Evolutionary conservation across 129 eudicot species (phyloP).

Genomic region (Kitagawia praeruptora): DNA sequence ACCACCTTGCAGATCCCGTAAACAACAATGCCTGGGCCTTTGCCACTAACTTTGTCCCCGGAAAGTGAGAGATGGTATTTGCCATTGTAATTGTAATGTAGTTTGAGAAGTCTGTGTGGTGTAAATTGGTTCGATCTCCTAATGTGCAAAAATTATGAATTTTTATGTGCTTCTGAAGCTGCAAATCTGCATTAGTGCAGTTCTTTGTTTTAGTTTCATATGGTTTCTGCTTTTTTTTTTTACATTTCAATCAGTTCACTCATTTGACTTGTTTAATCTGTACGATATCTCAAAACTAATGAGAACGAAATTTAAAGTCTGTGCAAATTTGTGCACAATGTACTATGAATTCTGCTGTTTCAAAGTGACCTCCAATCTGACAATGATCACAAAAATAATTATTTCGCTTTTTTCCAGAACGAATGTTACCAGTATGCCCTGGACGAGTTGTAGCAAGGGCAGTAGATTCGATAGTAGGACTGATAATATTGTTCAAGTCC

Average conservation of each 20-base stretch:
- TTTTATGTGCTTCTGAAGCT: background rate
- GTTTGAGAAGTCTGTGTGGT: background rate
- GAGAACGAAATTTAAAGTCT: background rate
- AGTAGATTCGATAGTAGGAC: too few species aligned
- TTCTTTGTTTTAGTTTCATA: background rate
- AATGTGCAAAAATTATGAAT: background rate
- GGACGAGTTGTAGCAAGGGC: too few species aligned
- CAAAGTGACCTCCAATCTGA: too few species aligned
- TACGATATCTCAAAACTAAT: background rate
- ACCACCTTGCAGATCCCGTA: slow-evolving; percentile 1
- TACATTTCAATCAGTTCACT: background rate
- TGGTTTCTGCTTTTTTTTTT: background rate
- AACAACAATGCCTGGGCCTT: slow-evolving; percentile 1
- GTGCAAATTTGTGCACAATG: background rate
- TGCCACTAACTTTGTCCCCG: background rate
- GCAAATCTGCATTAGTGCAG: too few species aligned
- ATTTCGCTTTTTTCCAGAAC: too few species aligned
- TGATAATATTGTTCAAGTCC: too few species aligned
- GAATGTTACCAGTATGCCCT: too few species aligned
- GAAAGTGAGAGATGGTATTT: background rate
- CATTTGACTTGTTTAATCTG: background rate
- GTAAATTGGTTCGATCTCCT: background rate
- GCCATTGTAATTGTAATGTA: background rate
- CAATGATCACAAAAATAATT: too few species aligned
- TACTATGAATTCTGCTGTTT: too few species aligned